phyloP scores from a whole-genome alignment of 306 rosid species.

The Fagus crenata region DNA sequence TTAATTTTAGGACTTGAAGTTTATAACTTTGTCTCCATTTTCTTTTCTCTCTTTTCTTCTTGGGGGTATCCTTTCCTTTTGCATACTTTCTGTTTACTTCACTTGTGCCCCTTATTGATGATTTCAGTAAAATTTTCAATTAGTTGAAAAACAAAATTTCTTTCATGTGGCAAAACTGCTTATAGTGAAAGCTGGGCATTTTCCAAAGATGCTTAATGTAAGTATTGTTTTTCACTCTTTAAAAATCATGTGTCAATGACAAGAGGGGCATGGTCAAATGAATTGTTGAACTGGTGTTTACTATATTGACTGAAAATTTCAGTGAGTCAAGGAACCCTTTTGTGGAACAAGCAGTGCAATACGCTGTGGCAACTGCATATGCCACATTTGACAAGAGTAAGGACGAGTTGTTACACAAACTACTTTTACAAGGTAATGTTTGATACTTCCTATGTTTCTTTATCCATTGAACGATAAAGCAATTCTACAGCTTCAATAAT shows the following conservation, averaged over 20 bases:
- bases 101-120: neutral
- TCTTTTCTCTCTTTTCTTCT: neutral
- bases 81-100: neutral
- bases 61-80: neutral
- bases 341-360: conserved; percentile 89
- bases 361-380: conserved; percentile 81
- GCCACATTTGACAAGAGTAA: conserved; percentile 60
- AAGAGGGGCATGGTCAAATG: conserved; percentile 5
- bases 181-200: conserved; percentile 1
- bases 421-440: conserved; percentile 68
- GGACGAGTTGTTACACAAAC: conserved; percentile 56
- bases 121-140: neutral
- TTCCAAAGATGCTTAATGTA: conserved; percentile 6
- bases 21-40: neutral
- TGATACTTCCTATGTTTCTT: conserved; percentile 13
- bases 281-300: conserved; percentile 2
- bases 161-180: neutral
- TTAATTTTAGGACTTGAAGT: neutral
- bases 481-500: neutral
- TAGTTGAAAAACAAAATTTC: neutral
- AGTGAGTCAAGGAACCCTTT: conserved; percentile 84
- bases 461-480: conserved; percentile 8
- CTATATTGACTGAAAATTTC: conserved; percentile 41
- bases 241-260: neutral
- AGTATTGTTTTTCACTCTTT: neutral